These are phyloP conservation scores for Sporothrix dimorphospora DNA, from an alignment of 2,329 filamentous ascomycete genomes.

Conservation along the genomic window DNA sequence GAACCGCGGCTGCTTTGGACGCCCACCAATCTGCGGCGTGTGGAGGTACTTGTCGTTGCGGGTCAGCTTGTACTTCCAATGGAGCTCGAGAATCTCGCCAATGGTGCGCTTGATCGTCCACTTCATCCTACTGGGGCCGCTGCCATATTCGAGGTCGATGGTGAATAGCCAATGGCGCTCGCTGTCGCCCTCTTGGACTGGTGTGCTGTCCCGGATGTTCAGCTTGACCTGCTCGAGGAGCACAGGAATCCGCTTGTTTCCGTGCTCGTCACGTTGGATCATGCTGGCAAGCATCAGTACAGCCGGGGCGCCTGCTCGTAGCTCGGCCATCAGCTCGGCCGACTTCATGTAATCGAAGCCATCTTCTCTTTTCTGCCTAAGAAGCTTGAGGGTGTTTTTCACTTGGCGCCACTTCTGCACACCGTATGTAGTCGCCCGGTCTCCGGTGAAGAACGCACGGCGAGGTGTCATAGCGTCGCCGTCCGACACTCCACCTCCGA, in stretches of 20 bases:
- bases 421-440: constrained; percentile 72
- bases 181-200: constrained; percentile 64
- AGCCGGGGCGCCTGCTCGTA: constrained; percentile 88
- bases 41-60: constrained; percentile 82
- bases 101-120: constrained; percentile 91
- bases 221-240: constrained; percentile 94
- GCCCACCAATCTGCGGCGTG: constrained; percentile 65
- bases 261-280: constrained; percentile 96
- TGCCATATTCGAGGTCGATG: constrained; percentile 94
- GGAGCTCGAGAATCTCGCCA: constrained; percentile 87
- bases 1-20: constrained; percentile 85
- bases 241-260: constrained; percentile 92
- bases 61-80: constrained; percentile 89
- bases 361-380: constrained; percentile 82
- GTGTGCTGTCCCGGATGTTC: constrained; percentile 76
- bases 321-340: constrained; percentile 91
- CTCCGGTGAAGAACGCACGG: constrained; percentile 62
- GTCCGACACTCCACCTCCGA: constrained; percentile 65
- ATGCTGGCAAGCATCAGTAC: constrained; percentile 95
- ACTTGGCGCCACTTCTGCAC: constrained; percentile 91
- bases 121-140: constrained; percentile 91
- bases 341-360: constrained; percentile 94
- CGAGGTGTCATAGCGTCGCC: constrained; percentile 61
- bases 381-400: constrained; percentile 81
- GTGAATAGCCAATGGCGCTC: constrained; percentile 82